These are phyloP conservation scores for Cicer cuneatum DNA, from an alignment of 306 rosid genomes.

Conservation along the genomic window DNA sequence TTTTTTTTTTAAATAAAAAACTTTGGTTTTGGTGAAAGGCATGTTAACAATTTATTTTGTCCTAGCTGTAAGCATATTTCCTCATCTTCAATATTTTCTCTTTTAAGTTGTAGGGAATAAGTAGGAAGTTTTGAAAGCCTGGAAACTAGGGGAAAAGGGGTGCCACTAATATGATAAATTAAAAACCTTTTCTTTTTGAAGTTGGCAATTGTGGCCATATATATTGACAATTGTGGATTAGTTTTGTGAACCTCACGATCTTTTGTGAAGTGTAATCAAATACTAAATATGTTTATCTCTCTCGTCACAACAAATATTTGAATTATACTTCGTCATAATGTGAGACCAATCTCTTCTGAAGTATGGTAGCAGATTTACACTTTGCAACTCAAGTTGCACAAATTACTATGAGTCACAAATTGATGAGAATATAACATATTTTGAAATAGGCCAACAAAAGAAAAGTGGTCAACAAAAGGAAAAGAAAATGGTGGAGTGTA, in stretches of 20 bases:
- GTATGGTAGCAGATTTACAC: conserved; percentile 40
- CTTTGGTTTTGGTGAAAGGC: conserved; percentile 58
- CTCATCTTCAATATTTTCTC: conserved; percentile 44
- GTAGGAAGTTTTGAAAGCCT: conserved; percentile 52
- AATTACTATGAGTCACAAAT: conserved; percentile 43
- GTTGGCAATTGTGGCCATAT: conserved; percentile 23
- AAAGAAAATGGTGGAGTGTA: conserved; percentile 52
- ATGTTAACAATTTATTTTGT: conserved; percentile 45
- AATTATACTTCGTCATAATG: neutral
- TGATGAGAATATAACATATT: conserved; percentile 44
- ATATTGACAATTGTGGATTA: neutral
- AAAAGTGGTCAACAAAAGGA: conserved; percentile 86
- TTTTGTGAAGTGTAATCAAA: neutral
- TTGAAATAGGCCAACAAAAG: conserved; percentile 51
- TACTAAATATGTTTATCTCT: neutral
- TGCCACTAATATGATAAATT: conserved; percentile 44
- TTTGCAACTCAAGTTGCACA: conserved; percentile 51
- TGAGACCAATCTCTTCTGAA: neutral
- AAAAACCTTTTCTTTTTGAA: conserved; percentile 25
- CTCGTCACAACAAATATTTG: neutral
- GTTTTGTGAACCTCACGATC: neutral
- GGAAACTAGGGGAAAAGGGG: conserved; percentile 61
- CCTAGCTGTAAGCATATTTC: conserved; percentile 55
- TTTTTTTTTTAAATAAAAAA: conserved; percentile 22
- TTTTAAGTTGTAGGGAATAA: conserved; percentile 37